Evolutionary conservation across 352 stramenopile genomes (phyloP).

Genomic region (Phytophthora ohioensis): DNA sequence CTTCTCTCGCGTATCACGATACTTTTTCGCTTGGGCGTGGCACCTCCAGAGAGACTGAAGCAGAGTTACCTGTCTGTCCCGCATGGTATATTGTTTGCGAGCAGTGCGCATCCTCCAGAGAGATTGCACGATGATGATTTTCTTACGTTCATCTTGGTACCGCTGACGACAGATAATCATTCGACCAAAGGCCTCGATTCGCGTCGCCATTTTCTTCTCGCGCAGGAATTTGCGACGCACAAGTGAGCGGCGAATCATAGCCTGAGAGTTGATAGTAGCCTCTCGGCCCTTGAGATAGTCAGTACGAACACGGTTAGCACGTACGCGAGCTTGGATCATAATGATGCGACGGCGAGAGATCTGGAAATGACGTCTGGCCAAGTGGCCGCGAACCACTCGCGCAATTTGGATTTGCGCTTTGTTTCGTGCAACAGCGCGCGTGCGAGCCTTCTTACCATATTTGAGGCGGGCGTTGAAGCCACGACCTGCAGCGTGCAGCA

Average conservation of each 20-base stretch:
- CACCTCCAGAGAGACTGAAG: constrained; percentile 87
- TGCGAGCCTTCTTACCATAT: constrained; percentile 87
- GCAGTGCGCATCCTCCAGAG: constrained; percentile 81
- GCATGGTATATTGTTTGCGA: constrained; percentile 62
- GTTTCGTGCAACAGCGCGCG: constrained; percentile 74
- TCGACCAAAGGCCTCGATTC: constrained; percentile 82
- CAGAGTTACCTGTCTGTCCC: constrained; percentile 60
- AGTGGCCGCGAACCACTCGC: constrained; percentile 74
- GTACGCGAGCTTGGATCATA: constrained; percentile 89
- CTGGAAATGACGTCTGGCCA: constrained; percentile 68
- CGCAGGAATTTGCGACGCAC: constrained; percentile 81
- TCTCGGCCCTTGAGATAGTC: constrained; percentile 89
- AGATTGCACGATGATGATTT: constrained; percentile 83
- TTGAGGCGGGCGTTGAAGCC: constrained; percentile 86
- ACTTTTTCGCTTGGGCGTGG: constrained; percentile 62
- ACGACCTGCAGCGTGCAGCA: constrained; percentile 79
- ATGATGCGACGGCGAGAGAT: constrained; percentile 68
- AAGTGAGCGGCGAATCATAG: constrained; percentile 87
- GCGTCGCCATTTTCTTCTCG: constrained; percentile 90
- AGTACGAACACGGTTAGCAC: constrained; percentile 86
- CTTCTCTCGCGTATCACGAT: constrained; percentile 62
- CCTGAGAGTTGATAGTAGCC: constrained; percentile 89
- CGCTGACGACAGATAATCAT: constrained; percentile 83
- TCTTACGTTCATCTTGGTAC: constrained; percentile 66
- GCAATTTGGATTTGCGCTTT: constrained; percentile 84